These are phyloP conservation scores for Ophiostoma piceae DNA, from an alignment of 2,329 filamentous ascomycete genomes.

Conservation along the genomic window DNA sequence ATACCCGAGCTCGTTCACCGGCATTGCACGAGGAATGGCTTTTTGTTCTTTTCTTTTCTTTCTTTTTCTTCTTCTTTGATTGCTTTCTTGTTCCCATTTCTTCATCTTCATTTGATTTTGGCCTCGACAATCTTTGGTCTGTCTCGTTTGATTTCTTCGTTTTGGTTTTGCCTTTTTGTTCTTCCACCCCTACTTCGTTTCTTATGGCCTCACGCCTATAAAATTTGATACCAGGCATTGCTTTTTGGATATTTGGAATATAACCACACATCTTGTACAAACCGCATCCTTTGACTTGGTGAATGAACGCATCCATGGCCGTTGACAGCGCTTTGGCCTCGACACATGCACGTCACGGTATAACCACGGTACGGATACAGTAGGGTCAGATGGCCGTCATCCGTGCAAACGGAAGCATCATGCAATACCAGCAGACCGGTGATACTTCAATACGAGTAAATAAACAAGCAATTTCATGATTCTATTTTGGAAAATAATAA, in stretches of 20 bases:
- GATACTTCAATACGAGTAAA: not conserved
- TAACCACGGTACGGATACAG: not conserved
- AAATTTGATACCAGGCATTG: conserved; percentile 21
- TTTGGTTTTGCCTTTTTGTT: conserved; percentile 1
- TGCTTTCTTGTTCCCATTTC: conserved; percentile 18
- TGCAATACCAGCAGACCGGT: not conserved
- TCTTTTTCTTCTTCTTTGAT: conserved; percentile 15
- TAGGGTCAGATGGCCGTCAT: not conserved
- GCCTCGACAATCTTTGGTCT: not conserved
- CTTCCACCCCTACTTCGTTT: conserved; percentile 6
- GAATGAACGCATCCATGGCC: not conserved
- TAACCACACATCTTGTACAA: too few species aligned
- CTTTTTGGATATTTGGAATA: not conserved
- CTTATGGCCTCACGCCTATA: conserved; percentile 13
- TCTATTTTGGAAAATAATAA: not conserved
- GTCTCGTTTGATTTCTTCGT: not conserved
- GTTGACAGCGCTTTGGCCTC: not conserved
- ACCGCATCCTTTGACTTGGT: too few species aligned
- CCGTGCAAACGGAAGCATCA: not conserved
- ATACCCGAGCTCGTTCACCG: conserved; percentile 28
- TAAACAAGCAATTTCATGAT: too few species aligned
- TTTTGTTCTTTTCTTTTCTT: conserved; percentile 22
- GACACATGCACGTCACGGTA: not conserved
- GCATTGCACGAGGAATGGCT: conserved; percentile 25
- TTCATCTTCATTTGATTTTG: not conserved